Base-by-base conservation (phyloP, 2,329 filamentous ascomycete genomes). In the Chaetomium sp. region DNA sequence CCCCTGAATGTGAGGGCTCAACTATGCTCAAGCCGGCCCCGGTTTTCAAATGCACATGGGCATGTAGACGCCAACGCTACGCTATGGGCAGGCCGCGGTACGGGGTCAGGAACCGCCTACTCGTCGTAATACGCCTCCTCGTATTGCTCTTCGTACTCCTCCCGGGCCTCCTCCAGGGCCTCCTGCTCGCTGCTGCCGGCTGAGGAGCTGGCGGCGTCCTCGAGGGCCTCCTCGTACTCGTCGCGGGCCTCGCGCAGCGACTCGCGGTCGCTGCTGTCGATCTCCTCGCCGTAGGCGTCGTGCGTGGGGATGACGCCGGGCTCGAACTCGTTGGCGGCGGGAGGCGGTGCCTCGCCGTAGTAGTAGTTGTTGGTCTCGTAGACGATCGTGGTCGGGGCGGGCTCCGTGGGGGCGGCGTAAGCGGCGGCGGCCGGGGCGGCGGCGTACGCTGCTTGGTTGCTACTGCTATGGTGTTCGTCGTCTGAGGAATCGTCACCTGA, bases 241-340 rank as follows among this genome's bases (percentile, higher is more conserved):
- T 82, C 75, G 63, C 82, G 78, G 4, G 81, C 82, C 71, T 83
- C 81, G 57, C 79, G 77, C 19, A 81, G 72, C 60, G 78, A 77
- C 69, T 82, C 72, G 2, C 75, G 76, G 63, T 78, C 78, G 64
- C 77, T 81, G 69, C 74, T 80, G 70, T 71, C 70, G 8, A 70
- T 69, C 60, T 73, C 73, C 63, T 75, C 72, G 66, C 80, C 78
- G 60, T 78, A 77, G 29, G 74, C 76, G 71, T 76, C 78, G 64
- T 72, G 66, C 72, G 42, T 66, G 53, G 60, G 70, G 67, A 65
- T 54, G 21, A 63, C 57, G 13, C 63, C 61, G 1, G 63, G 59
- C 25, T 50, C 45, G n/a, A n/a, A 53, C 38, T 7, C 38, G 35
- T 31, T 25, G 16, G 49, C 51, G n/a, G 49, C 45, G 2, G 64